Base-by-base conservation (phyloP, 345 rosid genomes). In the Ceriops tagal region DNA sequence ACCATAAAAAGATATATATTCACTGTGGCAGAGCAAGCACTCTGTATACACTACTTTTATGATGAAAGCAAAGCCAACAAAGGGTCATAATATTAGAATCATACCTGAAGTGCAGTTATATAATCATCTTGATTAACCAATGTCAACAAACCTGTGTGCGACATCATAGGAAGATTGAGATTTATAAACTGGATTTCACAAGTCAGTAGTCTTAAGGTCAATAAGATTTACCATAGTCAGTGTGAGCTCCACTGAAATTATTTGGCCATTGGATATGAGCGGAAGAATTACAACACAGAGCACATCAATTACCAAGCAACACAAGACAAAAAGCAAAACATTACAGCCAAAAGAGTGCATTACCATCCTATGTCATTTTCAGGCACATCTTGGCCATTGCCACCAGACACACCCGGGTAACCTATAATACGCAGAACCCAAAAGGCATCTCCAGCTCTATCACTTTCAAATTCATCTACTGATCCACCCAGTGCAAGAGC, bases 381-480 rank as follows among this genome's bases (percentile, higher is more conserved):
- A 1, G 75, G 72, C 35, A 53, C 64, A 58, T 69, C 78, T 53
- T 64, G 74, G 57, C 46, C 83, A 71, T 70, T 79, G 52, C 77
- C 82, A 61, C 39, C 35, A 21, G 83, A 68, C 61, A 70, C 69
- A 31, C 81, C 91, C 3, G 98, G 95, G 71, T 91, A 93, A 46
- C 98, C 90, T 73, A 91, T 84, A 61, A 91, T 83, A 35, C 95
- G 95, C 73, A 77, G 30, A 66, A 87, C 95, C 96, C 98, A 93
- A 85, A 91, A 93, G 47, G 98, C 84, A 65, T 93, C 90, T 66
- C 92, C 91, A 7, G 84, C 91, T 68, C 72, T 84, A 66, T 85
- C 79, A 35, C 95, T 91, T 73, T 91, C 95, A 71, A 93, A 88
- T 64, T 81, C 95, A 69, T 83, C 69, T 1, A 85, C 85, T 71